Base-by-base conservation (phyloP, 768 basidiomycete species). In the Tylopilus intermedius region DNA sequence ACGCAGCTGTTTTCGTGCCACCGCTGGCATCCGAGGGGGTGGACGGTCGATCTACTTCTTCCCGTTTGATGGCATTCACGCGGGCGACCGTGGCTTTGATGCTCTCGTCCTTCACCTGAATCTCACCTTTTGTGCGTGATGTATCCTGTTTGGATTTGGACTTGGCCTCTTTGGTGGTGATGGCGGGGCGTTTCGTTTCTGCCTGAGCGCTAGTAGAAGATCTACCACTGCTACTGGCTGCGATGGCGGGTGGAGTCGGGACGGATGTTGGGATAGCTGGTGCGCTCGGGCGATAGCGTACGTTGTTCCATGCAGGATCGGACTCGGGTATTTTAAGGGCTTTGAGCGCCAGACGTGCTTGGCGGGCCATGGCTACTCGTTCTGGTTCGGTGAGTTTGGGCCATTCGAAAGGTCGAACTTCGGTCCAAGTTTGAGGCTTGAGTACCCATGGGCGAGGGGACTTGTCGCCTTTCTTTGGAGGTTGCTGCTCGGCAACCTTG, bases 381-480 rank as follows among this genome's bases (percentile, higher is more conserved):
- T 82, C 79, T 2, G 69, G 45, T 27, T 79, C 77, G 3, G 71
- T 70, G 26, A 85, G 71, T 27, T 71, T 71, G 0, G 75, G 70
- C 76, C 79, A 86, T 55, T 82, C 83, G 52, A 75, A 82, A 0
- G 88, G 88, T 6, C 84, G 81, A 24, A 88, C 82, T 60, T 89
- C 82, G 32, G 73, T 73, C 86, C 87, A 90, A 3, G 79, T 70
- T 18, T 67, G 62, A 22, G 74, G 68, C 56, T 81, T 85, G 54
- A 88, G 78, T 30, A 69, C 61, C 76, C 83, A 89, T 1, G 58
- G 60, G 51, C 72, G 71, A 2, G 73, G 65, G 8, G 73, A 68
- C 21, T 71, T 71, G 51, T 70, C 65, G 2, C 68, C 69, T 29
- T 65, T 75, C 58, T 64, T 74, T 29, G 68, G 59, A 2, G 49